These are phyloP conservation scores for Hortaea sp. DNA, from an alignment of 2,329 filamentous ascomycete species.

Conservation along the genomic window DNA sequence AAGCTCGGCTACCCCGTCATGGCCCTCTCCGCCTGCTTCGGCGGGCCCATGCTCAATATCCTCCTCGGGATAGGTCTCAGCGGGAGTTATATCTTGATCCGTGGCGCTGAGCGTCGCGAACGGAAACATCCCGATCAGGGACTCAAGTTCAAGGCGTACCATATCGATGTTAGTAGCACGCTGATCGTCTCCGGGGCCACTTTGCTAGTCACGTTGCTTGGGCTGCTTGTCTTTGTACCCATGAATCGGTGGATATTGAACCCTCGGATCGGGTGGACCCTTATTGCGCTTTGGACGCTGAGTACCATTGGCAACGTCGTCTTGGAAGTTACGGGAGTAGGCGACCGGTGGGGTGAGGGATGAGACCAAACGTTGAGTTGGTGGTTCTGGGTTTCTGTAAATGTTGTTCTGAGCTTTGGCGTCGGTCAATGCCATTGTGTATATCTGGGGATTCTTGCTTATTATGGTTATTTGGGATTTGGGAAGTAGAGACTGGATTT, in stretches of 20 bases:
- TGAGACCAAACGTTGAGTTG: neutral
- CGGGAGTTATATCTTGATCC: slow-evolving; percentile 77
- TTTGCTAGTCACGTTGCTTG: slow-evolving; percentile 67
- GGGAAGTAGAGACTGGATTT: too few species aligned
- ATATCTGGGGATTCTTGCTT: too few species aligned
- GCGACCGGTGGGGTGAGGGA: neutral
- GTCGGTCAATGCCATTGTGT: too few species aligned
- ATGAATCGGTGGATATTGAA: slow-evolving; percentile 80
- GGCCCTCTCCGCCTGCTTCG: slow-evolving; percentile 89
- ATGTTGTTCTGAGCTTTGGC: neutral
- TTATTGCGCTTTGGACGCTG: slow-evolving; percentile 71
- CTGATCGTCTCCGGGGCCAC: slow-evolving; percentile 79
- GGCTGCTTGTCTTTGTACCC: slow-evolving; percentile 71
- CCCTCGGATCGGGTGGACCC: slow-evolving; percentile 65
- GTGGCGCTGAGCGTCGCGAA: slow-evolving; percentile 55
- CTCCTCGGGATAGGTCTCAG: slow-evolving; percentile 87
- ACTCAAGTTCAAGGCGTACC: slow-evolving; percentile 63
- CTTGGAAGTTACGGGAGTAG: slow-evolving; percentile 52
- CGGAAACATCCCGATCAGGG: slow-evolving; percentile 56
- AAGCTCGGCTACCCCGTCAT: slow-evolving; percentile 92
- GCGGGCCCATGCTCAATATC: slow-evolving; percentile 97
- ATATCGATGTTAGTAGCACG: slow-evolving; percentile 74
- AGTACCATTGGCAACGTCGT: slow-evolving; percentile 75
- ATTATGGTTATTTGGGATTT: too few species aligned
- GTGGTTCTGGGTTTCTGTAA: neutral